Evolutionary conservation across 495 filamentous ascomycete genomes (phyloP).

Genomic region (Chaetomium cochliodes): DNA sequence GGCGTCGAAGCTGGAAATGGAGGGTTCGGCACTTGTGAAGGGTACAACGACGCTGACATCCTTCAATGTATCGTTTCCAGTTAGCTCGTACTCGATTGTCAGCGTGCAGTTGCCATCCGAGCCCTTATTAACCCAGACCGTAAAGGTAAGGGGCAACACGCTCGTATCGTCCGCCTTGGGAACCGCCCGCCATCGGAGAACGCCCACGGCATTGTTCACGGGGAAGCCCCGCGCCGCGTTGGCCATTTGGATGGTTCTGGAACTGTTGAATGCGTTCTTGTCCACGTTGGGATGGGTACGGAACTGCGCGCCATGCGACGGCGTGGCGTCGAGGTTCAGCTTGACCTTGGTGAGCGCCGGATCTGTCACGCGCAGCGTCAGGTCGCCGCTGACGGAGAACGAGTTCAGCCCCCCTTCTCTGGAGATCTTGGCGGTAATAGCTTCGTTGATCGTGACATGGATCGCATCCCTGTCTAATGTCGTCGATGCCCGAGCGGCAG

Average conservation of each 20-base stretch:
- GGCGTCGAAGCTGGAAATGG: conserved; percentile 89
- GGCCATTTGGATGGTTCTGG: conserved; percentile 78
- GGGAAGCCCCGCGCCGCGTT: conserved; percentile 85
- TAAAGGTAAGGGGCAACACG: conserved; percentile 84
- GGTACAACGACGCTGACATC: conserved; percentile 88
- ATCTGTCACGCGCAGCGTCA: conserved; percentile 85
- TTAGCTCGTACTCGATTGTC: conserved; percentile 92
- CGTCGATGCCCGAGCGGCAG: conserved; percentile 61
- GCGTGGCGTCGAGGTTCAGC: conserved; percentile 69
- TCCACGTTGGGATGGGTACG: conserved; percentile 95
- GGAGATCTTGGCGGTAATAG: conserved; percentile 80
- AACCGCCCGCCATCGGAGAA: conserved; percentile 81
- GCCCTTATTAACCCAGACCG: conserved; percentile 90
- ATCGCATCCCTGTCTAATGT: conserved; percentile 74
- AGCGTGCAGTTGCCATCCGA: conserved; percentile 73
- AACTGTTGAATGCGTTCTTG: conserved; percentile 72
- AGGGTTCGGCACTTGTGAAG: conserved; percentile 75
- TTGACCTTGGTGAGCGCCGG: conserved; percentile 83
- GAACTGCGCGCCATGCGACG: conserved; percentile 79
- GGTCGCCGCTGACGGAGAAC: conserved; percentile 84
- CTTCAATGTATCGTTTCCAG: conserved; percentile 66
- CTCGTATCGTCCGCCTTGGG: conserved; percentile 70
- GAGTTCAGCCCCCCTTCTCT: conserved; percentile 80
- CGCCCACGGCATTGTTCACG: conserved; percentile 82
- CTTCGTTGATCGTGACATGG: conserved; percentile 81